A percentile compares a stretch with the other conserved stretches of the same genome.
Conservation (phyloP, 2,329 filamentous ascomycete species). For the Nannizziopsis arthrosporioides region DNA sequence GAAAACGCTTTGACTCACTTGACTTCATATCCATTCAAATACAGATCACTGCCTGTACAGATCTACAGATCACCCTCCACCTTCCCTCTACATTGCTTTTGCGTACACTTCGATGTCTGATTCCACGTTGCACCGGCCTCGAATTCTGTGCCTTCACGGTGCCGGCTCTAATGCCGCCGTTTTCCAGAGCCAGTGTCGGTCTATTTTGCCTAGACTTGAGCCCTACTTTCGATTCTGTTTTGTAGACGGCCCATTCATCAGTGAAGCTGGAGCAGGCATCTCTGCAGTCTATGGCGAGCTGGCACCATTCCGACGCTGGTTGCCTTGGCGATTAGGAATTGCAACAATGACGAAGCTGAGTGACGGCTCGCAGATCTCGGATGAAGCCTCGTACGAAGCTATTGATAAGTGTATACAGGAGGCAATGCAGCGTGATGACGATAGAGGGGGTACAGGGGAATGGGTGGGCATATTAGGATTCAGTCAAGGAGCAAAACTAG, state of each 20-base stretch:
- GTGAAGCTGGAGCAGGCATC: conserved; percentile 46
- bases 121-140: conserved; percentile 39
- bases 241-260: conserved; percentile 56
- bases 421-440: conserved; percentile 28
- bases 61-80: no score
- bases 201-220: conserved; percentile 40
- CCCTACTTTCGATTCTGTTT: conserved; percentile 59
- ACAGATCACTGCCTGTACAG: no score
- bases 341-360: conserved; percentile 32
- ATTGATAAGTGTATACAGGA: conserved; percentile 40
- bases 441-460: conserved; percentile 37
- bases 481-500: conserved; percentile 54
- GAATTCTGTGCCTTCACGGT: conserved; percentile 71
- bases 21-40: no score
- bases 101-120: background rate
- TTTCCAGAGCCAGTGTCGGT: conserved; percentile 57
- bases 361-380: conserved; percentile 30
- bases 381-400: conserved; percentile 34
- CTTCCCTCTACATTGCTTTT: no score
- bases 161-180: conserved; percentile 61
- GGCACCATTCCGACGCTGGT: conserved; percentile 54
- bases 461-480: conserved; percentile 55
- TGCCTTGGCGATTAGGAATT: conserved; percentile 50
- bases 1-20: no score
- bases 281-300: conserved; percentile 52